phyloP scores from a whole-genome alignment of 139 green algal species.

The Bryopsis sp. region DNA sequence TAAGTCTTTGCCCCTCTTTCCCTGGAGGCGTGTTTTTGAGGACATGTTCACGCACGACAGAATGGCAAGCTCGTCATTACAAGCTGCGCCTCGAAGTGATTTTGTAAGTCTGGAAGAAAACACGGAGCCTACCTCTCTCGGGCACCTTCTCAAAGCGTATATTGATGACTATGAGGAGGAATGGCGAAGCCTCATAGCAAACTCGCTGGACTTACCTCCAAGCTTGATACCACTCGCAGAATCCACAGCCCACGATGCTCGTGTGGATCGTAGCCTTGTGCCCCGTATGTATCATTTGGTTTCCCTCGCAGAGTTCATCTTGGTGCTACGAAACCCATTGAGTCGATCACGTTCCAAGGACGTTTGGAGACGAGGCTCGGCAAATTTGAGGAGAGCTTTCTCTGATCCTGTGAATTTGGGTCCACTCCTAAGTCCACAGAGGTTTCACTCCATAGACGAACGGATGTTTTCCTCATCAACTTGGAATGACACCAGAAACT shows the following conservation, averaged over 20 bases:
- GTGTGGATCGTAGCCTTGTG: too few species aligned
- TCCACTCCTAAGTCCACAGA: neutral
- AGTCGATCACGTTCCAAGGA: too few species aligned
- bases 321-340: too few species aligned
- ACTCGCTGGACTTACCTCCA: neutral
- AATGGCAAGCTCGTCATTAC: neutral
- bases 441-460: neutral
- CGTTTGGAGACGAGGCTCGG: neutral
- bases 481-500: neutral
- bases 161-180: neutral
- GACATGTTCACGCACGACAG: neutral
- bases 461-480: neutral
- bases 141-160: neutral
- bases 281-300: too few species aligned
- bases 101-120: neutral
- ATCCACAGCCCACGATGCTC: neutral
- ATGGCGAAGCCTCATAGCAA: neutral
- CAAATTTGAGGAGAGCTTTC: neutral
- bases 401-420: neutral
- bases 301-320: too few species aligned
- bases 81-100: neutral
- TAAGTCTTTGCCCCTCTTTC: constrained; percentile 42
- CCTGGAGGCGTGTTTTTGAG: constrained; percentile 28
- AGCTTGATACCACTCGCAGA: neutral
- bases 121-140: neutral